phyloP scores from a whole-genome alignment of 306 rosid genomes.

The Geum urbanum region DNA sequence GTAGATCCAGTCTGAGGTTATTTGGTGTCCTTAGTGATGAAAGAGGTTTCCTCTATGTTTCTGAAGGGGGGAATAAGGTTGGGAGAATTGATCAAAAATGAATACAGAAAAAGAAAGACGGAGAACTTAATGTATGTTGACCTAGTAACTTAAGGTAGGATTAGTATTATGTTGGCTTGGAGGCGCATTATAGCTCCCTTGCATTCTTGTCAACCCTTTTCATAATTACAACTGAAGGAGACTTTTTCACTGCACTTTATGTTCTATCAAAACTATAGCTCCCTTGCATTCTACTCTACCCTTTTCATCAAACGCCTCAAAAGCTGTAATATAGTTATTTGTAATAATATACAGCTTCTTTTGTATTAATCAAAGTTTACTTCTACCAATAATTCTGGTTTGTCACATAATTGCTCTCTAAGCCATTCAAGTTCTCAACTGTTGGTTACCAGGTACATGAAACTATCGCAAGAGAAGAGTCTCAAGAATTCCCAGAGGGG shows the following conservation, averaged over 20 bases:
- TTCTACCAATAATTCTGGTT: not conserved
- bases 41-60: not conserved
- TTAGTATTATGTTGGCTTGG: not conserved
- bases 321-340: not conserved
- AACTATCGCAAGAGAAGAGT: slow-evolving; percentile 81
- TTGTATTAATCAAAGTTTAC: not conserved
- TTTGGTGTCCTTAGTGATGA: slow-evolving; percentile 1
- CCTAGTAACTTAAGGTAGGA: not conserved
- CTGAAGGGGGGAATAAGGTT: not conserved
- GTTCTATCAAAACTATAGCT: not conserved
- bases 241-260: not conserved
- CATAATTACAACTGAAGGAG: not conserved
- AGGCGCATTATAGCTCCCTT: not conserved
- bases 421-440: slow-evolving; percentile 14
- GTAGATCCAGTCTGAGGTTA: not conserved
- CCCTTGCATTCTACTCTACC: too few species aligned
- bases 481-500: slow-evolving; percentile 70
- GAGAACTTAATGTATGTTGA: not conserved
- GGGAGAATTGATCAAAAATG: not conserved
- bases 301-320: too few species aligned
- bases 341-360: not conserved
- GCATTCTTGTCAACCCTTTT: not conserved
- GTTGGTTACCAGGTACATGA: slow-evolving; percentile 59
- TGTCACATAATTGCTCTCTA: not conserved
- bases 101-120: not conserved